Percentiles rank a stretch among this genome's conserved stretches.
These are phyloP conservation scores for Prasinococcaceae sp. DNA, from an alignment of 139 green algal genomes.

Conservation along the genomic window DNA sequence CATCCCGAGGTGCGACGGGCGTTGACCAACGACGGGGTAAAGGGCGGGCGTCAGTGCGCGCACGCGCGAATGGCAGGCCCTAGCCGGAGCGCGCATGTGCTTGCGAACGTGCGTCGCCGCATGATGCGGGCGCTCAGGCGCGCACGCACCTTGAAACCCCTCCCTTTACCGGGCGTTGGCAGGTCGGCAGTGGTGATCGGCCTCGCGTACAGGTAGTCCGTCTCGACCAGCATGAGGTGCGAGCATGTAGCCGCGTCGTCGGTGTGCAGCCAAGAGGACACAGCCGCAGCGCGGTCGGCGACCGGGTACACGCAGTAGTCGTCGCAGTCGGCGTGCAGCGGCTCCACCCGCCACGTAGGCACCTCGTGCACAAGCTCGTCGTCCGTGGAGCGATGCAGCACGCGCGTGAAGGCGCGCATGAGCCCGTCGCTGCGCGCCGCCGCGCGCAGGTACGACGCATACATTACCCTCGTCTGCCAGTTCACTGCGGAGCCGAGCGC, in stretches of 20 bases:
- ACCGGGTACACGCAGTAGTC: slow-evolving; percentile 16
- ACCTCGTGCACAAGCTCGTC: slow-evolving; percentile 30
- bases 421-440: no score
- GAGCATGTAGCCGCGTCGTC: slow-evolving; percentile 3
- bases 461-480: slow-evolving; percentile 77
- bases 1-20: background rate
- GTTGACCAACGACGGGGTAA: background rate
- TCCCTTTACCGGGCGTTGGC: background rate
- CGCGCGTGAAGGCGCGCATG: slow-evolving; percentile 26
- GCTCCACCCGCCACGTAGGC: slow-evolving; percentile 21
- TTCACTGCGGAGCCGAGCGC: slow-evolving; percentile 42
- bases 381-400: slow-evolving; percentile 28
- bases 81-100: background rate
- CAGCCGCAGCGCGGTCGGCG: slow-evolving; percentile 7
- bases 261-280: slow-evolving; percentile 1
- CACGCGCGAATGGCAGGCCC: background rate
- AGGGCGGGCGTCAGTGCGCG: background rate
- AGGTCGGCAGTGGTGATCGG: background rate
- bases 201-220: slow-evolving; percentile 13
- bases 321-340: slow-evolving; percentile 22
- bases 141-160: no score
- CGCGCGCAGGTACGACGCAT: slow-evolving; percentile 67
- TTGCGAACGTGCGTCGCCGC: no score
- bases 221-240: slow-evolving; percentile 15
- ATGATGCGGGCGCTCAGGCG: no score